These are phyloP conservation scores for Rugonectria rugulosa DNA, from an alignment of 2,329 filamentous ascomycete species.

Conservation along the genomic window DNA sequence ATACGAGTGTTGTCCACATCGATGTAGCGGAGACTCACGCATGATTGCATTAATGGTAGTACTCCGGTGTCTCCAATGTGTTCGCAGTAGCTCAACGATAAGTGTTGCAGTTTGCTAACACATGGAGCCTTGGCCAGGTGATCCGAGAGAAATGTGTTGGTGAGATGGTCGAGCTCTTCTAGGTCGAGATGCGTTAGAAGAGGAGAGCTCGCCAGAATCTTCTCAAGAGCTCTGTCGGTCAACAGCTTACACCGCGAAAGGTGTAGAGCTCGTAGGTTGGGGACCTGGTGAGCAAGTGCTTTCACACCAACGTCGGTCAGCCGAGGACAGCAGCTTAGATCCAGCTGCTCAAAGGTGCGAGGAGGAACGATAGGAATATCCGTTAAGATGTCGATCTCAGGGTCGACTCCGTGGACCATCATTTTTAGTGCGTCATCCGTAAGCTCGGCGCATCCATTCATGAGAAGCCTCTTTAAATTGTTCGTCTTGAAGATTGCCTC, in stretches of 20 bases:
- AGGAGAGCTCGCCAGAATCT: constrained; percentile 77
- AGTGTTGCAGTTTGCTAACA: constrained; percentile 73
- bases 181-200: constrained; percentile 86
- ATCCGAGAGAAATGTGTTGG: constrained; percentile 75
- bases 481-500: constrained; percentile 80
- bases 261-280: constrained; percentile 82
- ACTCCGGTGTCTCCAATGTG: constrained; percentile 83
- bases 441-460: constrained; percentile 81
- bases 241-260: constrained; percentile 79
- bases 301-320: constrained; percentile 79
- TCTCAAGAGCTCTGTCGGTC: constrained; percentile 75
- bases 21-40: constrained; percentile 71
- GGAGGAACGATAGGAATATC: constrained; percentile 78
- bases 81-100: constrained; percentile 92
- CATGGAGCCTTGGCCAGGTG: constrained; percentile 81
- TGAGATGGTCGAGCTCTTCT: constrained; percentile 82
- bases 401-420: constrained; percentile 78
- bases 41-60: constrained; percentile 81
- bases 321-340: constrained; percentile 79
- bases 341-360: constrained; percentile 81
- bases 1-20: constrained; percentile 95
- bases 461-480: constrained; percentile 79
- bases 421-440: constrained; percentile 76
- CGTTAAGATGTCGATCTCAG: constrained; percentile 82
- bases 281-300: constrained; percentile 75